A percentile compares a stretch with the other conserved stretches of the same genome.
Evolutionary conservation across 768 basidiomycete species (phyloP).

Genomic region (Naganishia vaughanmartiniae): DNA sequence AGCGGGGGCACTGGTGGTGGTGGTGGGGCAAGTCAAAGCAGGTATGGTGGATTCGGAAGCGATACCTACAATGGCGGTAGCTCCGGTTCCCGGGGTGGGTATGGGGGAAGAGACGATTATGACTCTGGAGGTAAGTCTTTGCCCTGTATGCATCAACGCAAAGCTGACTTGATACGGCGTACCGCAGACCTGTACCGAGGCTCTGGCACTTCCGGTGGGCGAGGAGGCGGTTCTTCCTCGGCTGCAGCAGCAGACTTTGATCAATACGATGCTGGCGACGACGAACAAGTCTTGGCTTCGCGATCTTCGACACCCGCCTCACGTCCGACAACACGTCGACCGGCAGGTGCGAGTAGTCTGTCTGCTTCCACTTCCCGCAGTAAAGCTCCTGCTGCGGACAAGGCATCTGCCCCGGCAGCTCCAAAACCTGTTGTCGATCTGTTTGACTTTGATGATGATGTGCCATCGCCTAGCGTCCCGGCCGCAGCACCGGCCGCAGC

Average conservation of each 20-base stretch:
- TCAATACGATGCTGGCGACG: slow-evolving; percentile 90
- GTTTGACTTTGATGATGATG: slow-evolving; percentile 75
- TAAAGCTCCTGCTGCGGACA: slow-evolving; percentile 37
- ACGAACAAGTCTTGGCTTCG: slow-evolving; percentile 57
- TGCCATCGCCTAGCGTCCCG: slow-evolving; percentile 52
- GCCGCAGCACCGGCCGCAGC: slow-evolving; percentile 51
- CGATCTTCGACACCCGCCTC: slow-evolving; percentile 32
- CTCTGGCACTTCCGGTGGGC: neutral
- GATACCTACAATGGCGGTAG: slow-evolving; percentile 18
- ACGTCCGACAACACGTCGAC: slow-evolving; percentile 3
- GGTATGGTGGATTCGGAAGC: slow-evolving; percentile 70
- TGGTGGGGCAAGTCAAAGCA: slow-evolving; percentile 32
- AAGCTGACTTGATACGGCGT: neutral
- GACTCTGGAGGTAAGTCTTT: slow-evolving; percentile 42
- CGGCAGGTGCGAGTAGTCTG: slow-evolving; percentile 10
- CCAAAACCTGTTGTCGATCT: slow-evolving; percentile 64
- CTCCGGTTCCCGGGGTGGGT: slow-evolving; percentile 43
- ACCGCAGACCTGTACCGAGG: slow-evolving; percentile 27
- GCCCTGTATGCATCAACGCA: neutral
- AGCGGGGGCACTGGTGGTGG: slow-evolving; percentile 49
- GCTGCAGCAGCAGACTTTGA: slow-evolving; percentile 60
- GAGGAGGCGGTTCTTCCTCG: slow-evolving; percentile 21
- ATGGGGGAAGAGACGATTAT: slow-evolving; percentile 49
- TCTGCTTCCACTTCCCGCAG: slow-evolving; percentile 16
- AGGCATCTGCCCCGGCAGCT: slow-evolving; percentile 35